phyloP scores from a whole-genome alignment of 805 yeast genomes.

The Yamadazyma nakazawae region DNA sequence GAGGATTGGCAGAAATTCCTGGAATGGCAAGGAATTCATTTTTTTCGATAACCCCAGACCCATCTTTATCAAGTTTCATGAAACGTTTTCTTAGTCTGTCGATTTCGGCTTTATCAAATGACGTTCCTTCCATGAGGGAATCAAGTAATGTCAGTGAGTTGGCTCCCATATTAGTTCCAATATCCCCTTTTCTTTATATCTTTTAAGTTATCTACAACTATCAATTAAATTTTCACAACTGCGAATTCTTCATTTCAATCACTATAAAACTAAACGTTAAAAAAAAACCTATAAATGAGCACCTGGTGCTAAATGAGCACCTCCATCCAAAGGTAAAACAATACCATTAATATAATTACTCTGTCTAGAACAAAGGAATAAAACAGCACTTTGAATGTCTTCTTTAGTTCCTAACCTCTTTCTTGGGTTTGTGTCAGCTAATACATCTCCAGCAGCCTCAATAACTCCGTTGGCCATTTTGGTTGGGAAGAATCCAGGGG shows the following conservation, averaged over 20 bases:
- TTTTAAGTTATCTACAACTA: neutral
- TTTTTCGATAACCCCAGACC: constrained; percentile 87
- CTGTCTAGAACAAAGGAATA: constrained; percentile 54
- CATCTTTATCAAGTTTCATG: constrained; percentile 92
- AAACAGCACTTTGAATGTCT: constrained; percentile 53
- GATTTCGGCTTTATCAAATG: constrained; percentile 86
- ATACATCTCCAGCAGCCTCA: constrained; percentile 44
- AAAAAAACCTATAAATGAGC: constrained; percentile 5
- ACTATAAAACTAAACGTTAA: neutral
- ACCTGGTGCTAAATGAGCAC: constrained; percentile 41
- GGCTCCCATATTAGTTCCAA: constrained; percentile 47
- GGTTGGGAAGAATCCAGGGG: constrained; percentile 76
- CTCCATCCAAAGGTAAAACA: constrained; percentile 71
- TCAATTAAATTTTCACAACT: neutral
- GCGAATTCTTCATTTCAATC: neutral
- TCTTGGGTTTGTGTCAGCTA: constrained; percentile 54
- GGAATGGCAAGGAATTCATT: constrained; percentile 91
- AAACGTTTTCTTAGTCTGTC: constrained; percentile 88
- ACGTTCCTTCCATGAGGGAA: constrained; percentile 74
- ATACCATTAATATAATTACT: constrained; percentile 64
- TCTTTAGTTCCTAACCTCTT: constrained; percentile 40
- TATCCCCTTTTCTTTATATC: neutral
- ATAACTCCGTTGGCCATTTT: constrained; percentile 70
- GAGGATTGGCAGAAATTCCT: constrained; percentile 85
- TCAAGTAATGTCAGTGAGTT: constrained; percentile 62